Evolutionary conservation across 139 green algal species (phyloP), one percentile per base, ranked within the genome.

Genomic region (Chlamydomonas incerta): DNA sequence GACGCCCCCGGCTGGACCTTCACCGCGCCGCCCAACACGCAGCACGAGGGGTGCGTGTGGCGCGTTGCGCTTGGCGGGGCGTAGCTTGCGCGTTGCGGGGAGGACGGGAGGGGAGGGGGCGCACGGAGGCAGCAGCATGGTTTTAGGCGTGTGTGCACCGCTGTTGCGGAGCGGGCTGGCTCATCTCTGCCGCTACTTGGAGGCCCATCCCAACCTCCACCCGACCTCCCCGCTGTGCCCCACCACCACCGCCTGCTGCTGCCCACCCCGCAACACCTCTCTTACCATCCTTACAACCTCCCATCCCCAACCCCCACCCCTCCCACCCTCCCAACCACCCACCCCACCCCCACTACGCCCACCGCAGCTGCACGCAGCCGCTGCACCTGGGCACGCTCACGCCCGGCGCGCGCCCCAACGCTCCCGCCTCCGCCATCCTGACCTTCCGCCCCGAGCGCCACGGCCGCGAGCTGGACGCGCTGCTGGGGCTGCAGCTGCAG

Each of bases 1-100:
- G 92, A 95, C 26, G 94, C 93, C 0, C 94, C 94, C 5, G 87
- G 91, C 9, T 96, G 94, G 94, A 55, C 92, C 20, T 96, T 95
- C 77, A 83, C 77, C 18, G 63, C 77, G 46, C 77, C 77, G 63
- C 77, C 77, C 20, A 83, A 83, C 65, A 55, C 46, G 46, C 77
- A 83, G 62, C 35, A 65, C 3, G 77, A 83, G n/a, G 77, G 77
- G 77, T 83, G n/a, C 72, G 75, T 52, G 50, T n/a, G n/a, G n/a
- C n/a, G n/a, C n/a, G n/a, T n/a, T n/a, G n/a, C n/a, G n/a, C n/a
- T n/a, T n/a, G n/a, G n/a, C n/a, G n/a, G n/a, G n/a, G n/a, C n/a
- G n/a, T n/a, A n/a, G n/a, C n/a, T n/a, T n/a, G n/a, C n/a, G n/a
- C n/a, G n/a, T n/a, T n/a, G n/a, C n/a, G n/a, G n/a, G n/a, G n/a